Evolutionary conservation across 2,329 filamentous ascomycete genomes (phyloP).

Genomic region (Botrytis elliptica): DNA sequence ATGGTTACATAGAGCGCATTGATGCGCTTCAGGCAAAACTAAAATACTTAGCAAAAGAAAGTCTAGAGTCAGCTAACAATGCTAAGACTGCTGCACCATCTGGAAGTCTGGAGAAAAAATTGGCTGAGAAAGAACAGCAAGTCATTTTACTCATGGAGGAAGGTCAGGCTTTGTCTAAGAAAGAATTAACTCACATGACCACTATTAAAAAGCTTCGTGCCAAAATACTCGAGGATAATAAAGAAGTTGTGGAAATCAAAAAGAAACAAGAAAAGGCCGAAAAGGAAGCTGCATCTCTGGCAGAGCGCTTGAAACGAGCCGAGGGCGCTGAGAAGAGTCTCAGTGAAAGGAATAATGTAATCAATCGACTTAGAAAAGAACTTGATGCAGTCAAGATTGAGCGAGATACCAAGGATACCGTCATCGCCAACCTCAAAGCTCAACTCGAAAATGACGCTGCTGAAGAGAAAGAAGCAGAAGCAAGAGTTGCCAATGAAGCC

Average conservation of each 20-base stretch:
- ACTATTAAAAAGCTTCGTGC: conserved; percentile 78
- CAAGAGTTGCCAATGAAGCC: conserved; percentile 64
- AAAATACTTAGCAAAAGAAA: conserved; percentile 80
- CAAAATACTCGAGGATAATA: conserved; percentile 65
- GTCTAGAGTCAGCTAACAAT: conserved; percentile 71
- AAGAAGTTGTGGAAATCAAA: conserved; percentile 58
- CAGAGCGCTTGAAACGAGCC: conserved; percentile 49
- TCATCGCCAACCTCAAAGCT: conserved; percentile 65
- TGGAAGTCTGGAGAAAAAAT: conserved; percentile 70
- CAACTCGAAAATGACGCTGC: conserved; percentile 68
- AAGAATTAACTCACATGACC: conserved; percentile 78
- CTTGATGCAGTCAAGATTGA: conserved; percentile 62
- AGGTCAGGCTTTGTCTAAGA: conserved; percentile 82
- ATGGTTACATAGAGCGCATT: conserved; percentile 81
- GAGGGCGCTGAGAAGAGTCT: conserved; percentile 56
- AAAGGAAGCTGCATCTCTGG: conserved; percentile 49
- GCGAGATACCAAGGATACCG: conserved; percentile 59
- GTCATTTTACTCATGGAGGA: conserved; percentile 90
- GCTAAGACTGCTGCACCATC: conserved; percentile 60
- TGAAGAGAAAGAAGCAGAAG: conserved; percentile 64
- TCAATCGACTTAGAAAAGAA: conserved; percentile 54
- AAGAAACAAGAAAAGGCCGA: conserved; percentile 59
- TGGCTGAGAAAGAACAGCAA: conserved; percentile 87
- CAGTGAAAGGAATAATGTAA: conserved; percentile 52
- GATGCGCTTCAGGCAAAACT: conserved; percentile 91